phyloP scores from a whole-genome alignment of 306 rosid genomes.

The Dryas drummondii region DNA sequence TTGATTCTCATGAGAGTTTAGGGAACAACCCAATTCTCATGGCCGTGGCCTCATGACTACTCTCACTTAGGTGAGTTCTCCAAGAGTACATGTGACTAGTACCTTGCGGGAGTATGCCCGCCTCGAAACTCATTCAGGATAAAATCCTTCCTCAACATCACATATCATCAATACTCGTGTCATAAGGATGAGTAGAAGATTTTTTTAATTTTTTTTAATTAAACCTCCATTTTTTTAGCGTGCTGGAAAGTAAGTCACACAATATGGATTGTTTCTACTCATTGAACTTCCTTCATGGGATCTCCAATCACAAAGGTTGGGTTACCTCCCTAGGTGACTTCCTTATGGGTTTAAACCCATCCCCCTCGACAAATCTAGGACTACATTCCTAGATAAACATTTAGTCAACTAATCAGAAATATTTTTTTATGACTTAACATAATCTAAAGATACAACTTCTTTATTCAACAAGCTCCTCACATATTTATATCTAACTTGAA shows the following conservation, averaged over 20 bases:
- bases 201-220: neutral
- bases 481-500: neutral
- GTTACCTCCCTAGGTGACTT: neutral
- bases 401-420: neutral
- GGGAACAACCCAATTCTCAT: neutral
- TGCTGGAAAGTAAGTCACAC: neutral
- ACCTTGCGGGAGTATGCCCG: neutral
- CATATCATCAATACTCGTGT: neutral
- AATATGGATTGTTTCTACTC: slow-evolving; percentile 5
- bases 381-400: neutral
- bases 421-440: neutral
- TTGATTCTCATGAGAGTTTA: neutral
- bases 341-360: slow-evolving; percentile 1
- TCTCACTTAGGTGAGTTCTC: slow-evolving; percentile 11
- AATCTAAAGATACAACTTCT: neutral
- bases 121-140: neutral
- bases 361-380: neutral
- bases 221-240: neutral
- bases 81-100: neutral
- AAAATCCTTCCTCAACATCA: neutral
- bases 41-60: neutral
- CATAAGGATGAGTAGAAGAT: neutral
- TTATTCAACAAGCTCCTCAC: neutral
- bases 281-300: slow-evolving; percentile 5
- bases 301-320: slow-evolving; percentile 5